A percentile compares a stretch with the other conserved stretches of the same genome.
Evolutionary conservation across 108 stramenopile genomes (phyloP).

Genomic region (Nannochloropsis salina): DNA sequence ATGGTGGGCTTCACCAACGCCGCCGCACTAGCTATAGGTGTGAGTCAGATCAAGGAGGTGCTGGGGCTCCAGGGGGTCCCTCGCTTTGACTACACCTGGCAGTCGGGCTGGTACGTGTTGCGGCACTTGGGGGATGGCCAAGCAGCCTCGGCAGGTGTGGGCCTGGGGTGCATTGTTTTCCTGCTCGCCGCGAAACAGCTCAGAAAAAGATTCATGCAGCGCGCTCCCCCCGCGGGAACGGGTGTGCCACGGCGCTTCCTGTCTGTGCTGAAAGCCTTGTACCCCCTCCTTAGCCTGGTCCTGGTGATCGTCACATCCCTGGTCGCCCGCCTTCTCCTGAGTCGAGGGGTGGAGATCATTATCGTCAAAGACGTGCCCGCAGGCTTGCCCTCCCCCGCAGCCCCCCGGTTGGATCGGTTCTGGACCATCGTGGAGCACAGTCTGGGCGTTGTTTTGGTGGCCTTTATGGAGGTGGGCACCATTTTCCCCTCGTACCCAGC

Average conservation of each 20-base stretch:
- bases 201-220: not conserved
- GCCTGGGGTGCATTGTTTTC: not conserved
- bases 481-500: not conserved
- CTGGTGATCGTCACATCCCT: not conserved
- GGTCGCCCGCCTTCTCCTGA: not conserved
- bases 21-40: constrained; percentile 9
- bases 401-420: not conserved
- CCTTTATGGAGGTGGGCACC: constrained; percentile 10
- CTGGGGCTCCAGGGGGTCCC: not conserved
- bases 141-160: not conserved
- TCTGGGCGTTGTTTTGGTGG: constrained; percentile 15
- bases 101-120: constrained; percentile 4
- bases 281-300: not conserved
- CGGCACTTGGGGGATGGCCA: not conserved
- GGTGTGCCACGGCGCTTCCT: not conserved
- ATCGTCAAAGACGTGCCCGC: not conserved
- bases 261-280: not conserved
- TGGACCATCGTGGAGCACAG: not conserved
- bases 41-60: not conserved
- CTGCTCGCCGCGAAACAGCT: not conserved
- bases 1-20: constrained; percentile 15
- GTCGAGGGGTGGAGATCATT: not conserved
- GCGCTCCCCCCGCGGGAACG: not conserved
- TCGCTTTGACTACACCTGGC: constrained; percentile 14
- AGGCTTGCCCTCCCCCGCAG: not conserved